A percentile compares a stretch with the other conserved stretches of the same genome.
Conservation (phyloP, 2,329 filamentous ascomycete species). For the Magnaporthiopsis poae region DNA sequence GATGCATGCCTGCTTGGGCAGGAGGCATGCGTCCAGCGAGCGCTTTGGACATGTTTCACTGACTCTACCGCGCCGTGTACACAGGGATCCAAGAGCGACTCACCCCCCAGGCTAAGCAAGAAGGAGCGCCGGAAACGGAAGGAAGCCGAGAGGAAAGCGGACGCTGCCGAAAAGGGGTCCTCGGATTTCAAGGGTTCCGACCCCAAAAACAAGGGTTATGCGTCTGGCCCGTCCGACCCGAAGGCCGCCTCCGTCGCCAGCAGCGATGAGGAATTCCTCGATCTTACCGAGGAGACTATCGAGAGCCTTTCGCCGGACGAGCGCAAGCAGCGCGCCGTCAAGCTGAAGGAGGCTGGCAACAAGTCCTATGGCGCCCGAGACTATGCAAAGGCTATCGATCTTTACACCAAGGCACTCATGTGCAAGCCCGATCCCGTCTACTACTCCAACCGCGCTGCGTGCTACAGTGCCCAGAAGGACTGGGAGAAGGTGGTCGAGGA, state of each 20-base stretch:
- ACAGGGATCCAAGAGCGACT: constrained; percentile 28
- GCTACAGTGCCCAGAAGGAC: constrained; percentile 83
- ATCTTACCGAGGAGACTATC: constrained; percentile 51
- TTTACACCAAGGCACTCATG: constrained; percentile 90
- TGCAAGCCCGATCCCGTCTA: constrained; percentile 97
- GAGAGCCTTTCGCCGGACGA: constrained; percentile 48
- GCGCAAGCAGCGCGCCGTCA: constrained; percentile 75
- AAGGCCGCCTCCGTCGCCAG: constrained; percentile 44
- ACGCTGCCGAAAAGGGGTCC: constrained; percentile 19
- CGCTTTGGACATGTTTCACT: not conserved
- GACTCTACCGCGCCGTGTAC: not conserved
- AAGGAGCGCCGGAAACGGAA: constrained; percentile 84
- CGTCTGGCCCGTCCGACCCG: constrained; percentile 26
- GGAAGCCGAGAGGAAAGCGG: constrained; percentile 53
- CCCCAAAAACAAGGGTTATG: not conserved
- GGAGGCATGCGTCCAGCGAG: not conserved
- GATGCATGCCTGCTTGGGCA: not conserved
- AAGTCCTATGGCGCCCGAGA: constrained; percentile 92
- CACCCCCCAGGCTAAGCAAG: constrained; percentile 67
- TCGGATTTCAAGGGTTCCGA: constrained; percentile 4
- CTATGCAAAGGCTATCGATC: constrained; percentile 83
- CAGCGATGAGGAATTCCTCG: constrained; percentile 57
- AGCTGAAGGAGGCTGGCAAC: constrained; percentile 91
- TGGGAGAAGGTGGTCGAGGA: constrained; percentile 97
- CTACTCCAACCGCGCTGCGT: constrained; percentile 96